Base-by-base conservation (phyloP, 768 basidiomycete species). In the Lactifluus piperatus region DNA sequence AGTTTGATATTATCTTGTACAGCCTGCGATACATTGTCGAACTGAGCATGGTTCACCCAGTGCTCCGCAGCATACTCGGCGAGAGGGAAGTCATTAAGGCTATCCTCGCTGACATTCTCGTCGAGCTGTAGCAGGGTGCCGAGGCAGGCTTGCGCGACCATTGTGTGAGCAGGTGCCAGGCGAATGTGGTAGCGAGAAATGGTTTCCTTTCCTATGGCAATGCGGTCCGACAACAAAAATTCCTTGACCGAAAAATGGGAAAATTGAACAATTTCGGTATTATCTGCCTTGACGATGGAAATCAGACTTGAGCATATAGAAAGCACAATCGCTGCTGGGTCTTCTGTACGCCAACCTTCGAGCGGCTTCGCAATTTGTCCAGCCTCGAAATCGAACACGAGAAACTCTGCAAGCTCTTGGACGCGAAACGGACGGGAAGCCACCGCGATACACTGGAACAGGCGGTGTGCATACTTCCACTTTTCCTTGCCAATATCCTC, bases 181-280 rank as follows among this genome's bases (percentile, higher is more conserved):
- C 20, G 6, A 26, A 58, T n/a, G 10, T 47, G 36, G 36, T 37
- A 52, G 8, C 36, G 51, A 5, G 50, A 46, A 10, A 58, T 13
- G 32, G 30, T 9, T 8, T 9, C 26, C 5, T 14, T 36, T 20
- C 26, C 13, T 4, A 1, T 2, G 34, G 36, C 24, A 24, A 52
- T 51, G 7, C 57, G 51, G 8, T n/a, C 11, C 0, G 57, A 58
- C 13, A 44, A 47, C 27, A 58, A 26, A 27, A 46, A 58, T 16
- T 59, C 58, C 24, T 44, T 59, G 1, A 59, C 58, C 0, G 58
- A 54, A 30, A 59, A 54, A 27, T 59, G 58, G 5, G 58, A 10
- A 20, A 59, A 54, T n/a, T 59, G 52, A n/a, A 59, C 44, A 10
- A 57, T 5, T 18, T 9, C 9, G 7, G 29, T 30, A 7, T 14